Evolutionary conservation across 768 basidiomycete species (phyloP).

Genomic region (Megacollybia marginata): DNA sequence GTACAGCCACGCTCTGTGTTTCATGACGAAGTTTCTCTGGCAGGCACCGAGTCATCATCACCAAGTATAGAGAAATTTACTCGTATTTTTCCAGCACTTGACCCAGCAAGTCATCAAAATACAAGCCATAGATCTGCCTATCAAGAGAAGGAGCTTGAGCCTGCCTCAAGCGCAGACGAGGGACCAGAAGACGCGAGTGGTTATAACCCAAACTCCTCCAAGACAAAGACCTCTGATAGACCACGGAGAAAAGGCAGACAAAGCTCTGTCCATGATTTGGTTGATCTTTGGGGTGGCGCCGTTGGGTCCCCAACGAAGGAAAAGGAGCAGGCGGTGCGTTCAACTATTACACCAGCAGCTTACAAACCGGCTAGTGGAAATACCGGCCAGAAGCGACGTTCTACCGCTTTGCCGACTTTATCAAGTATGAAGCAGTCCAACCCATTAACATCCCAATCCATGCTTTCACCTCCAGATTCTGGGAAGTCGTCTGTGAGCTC

Average conservation of each 20-base stretch:
- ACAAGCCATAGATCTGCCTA: slow-evolving; percentile 16
- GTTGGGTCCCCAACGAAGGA: slow-evolving; percentile 29
- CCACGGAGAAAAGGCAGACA: slow-evolving; percentile 51
- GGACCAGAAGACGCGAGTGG: slow-evolving; percentile 42
- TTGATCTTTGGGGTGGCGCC: slow-evolving; percentile 70
- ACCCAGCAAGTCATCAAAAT: slow-evolving; percentile 27
- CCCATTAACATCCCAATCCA: slow-evolving; percentile 1
- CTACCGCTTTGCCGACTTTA: slow-evolving; percentile 1
- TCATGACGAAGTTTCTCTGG: slow-evolving; percentile 21
- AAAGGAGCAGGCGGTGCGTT: slow-evolving; percentile 20
- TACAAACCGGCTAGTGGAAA: slow-evolving; percentile 1
- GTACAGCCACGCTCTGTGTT: slow-evolving; percentile 33
- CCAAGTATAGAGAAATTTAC: slow-evolving; percentile 30
- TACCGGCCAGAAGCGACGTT: neutral
- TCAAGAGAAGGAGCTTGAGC: slow-evolving; percentile 25
- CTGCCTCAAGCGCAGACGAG: slow-evolving; percentile 53
- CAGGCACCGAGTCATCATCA: slow-evolving; percentile 8
- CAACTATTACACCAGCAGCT: slow-evolving; percentile 7
- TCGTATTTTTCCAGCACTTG: slow-evolving; percentile 20
- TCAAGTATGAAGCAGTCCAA: neutral
- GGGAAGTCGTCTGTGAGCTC: slow-evolving; percentile 7
- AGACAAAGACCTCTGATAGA: slow-evolving; percentile 5
- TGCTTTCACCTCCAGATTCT: slow-evolving; percentile 14
- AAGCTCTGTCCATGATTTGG: slow-evolving; percentile 78
- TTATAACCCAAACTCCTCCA: slow-evolving; percentile 4